Conservation (phyloP, 371 early-diverging fungal species). For the Mortierella sp. region DNA sequence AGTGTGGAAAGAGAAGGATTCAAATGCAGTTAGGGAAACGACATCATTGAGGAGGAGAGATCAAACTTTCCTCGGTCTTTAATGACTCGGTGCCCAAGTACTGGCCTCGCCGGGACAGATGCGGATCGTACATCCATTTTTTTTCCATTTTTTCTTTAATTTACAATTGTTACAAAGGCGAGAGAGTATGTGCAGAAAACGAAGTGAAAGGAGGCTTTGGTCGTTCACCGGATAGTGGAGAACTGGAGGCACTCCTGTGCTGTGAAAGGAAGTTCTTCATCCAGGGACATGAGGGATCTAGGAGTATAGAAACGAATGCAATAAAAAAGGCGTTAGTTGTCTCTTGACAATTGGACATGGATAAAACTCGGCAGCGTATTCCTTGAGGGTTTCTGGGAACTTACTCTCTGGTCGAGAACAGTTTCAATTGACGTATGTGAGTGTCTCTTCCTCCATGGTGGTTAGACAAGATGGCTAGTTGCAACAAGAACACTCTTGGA, state of each 20-base stretch:
- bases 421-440: slow-evolving; percentile 86
- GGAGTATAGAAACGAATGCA: background rate
- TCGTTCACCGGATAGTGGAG: slow-evolving; percentile 30
- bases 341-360: background rate
- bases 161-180: background rate
- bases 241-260: slow-evolving; percentile 23
- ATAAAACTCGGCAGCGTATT: too few relatives aligned
- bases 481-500: slow-evolving; percentile 74
- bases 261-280: slow-evolving; percentile 34
- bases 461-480: slow-evolving; percentile 86
- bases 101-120: slow-evolving; percentile 62
- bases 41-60: slow-evolving; percentile 19
- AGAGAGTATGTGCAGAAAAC: background rate
- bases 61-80: slow-evolving; percentile 48
- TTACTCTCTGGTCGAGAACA: slow-evolving; percentile 73
- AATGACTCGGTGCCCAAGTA: slow-evolving; percentile 62
- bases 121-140: slow-evolving; percentile 55
- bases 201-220: background rate
- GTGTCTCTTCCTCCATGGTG: slow-evolving; percentile 95
- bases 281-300: slow-evolving; percentile 12
- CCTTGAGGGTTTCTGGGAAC: background rate
- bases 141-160: slow-evolving; percentile 2
- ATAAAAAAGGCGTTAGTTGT: background rate
- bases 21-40: background rate
- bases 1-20: background rate